Evolutionary conservation across 805 yeast genomes (phyloP).

Genomic region (Wickerhamomyces chaumierensis): DNA sequence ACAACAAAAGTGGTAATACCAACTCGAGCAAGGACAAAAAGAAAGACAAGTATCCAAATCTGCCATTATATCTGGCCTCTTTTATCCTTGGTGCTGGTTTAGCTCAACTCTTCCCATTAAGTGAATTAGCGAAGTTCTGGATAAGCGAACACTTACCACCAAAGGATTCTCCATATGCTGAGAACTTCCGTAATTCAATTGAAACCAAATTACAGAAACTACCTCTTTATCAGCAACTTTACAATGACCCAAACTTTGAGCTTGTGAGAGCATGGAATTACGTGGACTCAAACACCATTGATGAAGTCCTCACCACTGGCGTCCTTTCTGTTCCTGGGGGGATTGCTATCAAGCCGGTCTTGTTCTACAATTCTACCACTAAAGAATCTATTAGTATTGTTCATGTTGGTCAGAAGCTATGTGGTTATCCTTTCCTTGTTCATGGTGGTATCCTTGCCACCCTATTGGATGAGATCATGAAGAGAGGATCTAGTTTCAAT

Average conservation of each 20-base stretch:
- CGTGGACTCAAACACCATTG: conserved; percentile 29
- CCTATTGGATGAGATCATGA: conserved; percentile 64
- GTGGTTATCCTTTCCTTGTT: conserved; percentile 80
- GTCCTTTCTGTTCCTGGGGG: conserved; percentile 69
- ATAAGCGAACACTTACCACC: conserved; percentile 15
- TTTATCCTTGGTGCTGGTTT: conserved; percentile 23
- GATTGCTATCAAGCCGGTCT: conserved; percentile 59
- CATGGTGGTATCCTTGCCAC: conserved; percentile 89
- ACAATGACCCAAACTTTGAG: conserved; percentile 24
- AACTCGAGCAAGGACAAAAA: neutral
- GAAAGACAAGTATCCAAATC: conserved; percentile 3
- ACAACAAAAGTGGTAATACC: neutral
- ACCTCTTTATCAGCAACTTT: conserved; percentile 39
- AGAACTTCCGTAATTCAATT: conserved; percentile 22
- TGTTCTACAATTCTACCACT: conserved; percentile 42
- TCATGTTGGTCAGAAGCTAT: conserved; percentile 66
- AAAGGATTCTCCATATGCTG: conserved; percentile 18
- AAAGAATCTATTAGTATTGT: conserved; percentile 55
- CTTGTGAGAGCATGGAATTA: conserved; percentile 32
- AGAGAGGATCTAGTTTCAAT: conserved; percentile 35
- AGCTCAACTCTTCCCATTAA: conserved; percentile 24
- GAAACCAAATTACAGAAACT: conserved; percentile 36
- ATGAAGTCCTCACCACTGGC: conserved; percentile 29
- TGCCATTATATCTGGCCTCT: conserved; percentile 13
- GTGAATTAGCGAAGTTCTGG: conserved; percentile 20